phyloP scores from a whole-genome alignment of 2,329 filamentous ascomycete species.

The Botryosphaeria dothidea region DNA sequence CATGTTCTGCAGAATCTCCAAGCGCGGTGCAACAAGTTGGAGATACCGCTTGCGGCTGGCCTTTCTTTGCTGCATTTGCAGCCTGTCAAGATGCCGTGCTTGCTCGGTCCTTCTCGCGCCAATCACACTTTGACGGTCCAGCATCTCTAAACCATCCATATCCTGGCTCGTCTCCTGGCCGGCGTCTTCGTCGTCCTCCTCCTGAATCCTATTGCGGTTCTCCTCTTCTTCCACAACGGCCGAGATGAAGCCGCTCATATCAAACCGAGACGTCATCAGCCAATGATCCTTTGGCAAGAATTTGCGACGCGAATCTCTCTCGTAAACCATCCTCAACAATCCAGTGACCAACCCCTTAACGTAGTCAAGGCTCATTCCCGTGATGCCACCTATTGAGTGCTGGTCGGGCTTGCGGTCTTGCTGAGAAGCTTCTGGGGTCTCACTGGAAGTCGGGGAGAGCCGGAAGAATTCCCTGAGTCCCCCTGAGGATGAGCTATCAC shows the following conservation, averaged over 20 bases:
- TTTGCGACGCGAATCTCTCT: slow-evolving; percentile 83
- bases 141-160: slow-evolving; percentile 25
- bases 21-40: slow-evolving; percentile 73
- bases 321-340: slow-evolving; percentile 84
- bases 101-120: slow-evolving; percentile 64
- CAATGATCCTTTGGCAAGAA: slow-evolving; percentile 86
- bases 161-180: slow-evolving; percentile 45
- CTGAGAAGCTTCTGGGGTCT: slow-evolving; percentile 22
- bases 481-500: slow-evolving; percentile 50
- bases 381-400: slow-evolving; percentile 59
- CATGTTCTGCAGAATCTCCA: slow-evolving; percentile 93
- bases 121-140: slow-evolving; percentile 37
- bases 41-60: slow-evolving; percentile 70
- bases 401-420: slow-evolving; percentile 30
- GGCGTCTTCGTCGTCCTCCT: slow-evolving; percentile 61
- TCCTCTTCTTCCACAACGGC: slow-evolving; percentile 89
- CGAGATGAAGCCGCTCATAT: slow-evolving; percentile 84
- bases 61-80: slow-evolving; percentile 66
- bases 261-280: slow-evolving; percentile 86
- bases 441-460: slow-evolving; percentile 16
- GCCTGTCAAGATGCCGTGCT: slow-evolving; percentile 61
- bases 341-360: slow-evolving; percentile 79
- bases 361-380: slow-evolving; percentile 74
- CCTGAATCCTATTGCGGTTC: slow-evolving; percentile 66
- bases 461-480: slow-evolving; percentile 37